phyloP scores from a whole-genome alignment of 805 yeast genomes.

The Lipomyces orientalis region DNA sequence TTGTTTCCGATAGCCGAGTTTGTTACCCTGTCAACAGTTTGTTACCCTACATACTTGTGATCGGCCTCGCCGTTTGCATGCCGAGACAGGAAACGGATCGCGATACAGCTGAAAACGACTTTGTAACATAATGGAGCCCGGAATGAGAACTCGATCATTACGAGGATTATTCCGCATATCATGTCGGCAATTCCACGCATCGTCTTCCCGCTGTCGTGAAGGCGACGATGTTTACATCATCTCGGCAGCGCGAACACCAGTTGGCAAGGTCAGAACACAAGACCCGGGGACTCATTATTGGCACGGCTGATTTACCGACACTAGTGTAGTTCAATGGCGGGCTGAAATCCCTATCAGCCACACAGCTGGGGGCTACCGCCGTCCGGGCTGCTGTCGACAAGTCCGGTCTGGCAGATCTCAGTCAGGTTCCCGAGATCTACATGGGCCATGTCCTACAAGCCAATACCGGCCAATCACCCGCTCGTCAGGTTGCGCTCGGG shows the following conservation, averaged over 20 bases:
- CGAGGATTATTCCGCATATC: not conserved
- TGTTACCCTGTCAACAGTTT: too few relatives aligned
- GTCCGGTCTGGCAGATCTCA: conserved; percentile 64
- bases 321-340: conserved; percentile 69
- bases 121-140: not conserved
- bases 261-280: conserved; percentile 64
- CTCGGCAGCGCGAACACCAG: conserved; percentile 88
- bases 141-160: not conserved
- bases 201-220: not conserved
- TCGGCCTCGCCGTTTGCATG: too few relatives aligned
- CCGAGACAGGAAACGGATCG: too few relatives aligned
- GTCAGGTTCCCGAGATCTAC: conserved; percentile 77
- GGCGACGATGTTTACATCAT: conserved; percentile 72
- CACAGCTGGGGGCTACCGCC: conserved; percentile 86
- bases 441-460: conserved; percentile 95
- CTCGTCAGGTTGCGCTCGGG: conserved; percentile 93
- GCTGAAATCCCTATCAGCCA: conserved; percentile 68
- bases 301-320: not conserved
- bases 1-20: too few relatives aligned
- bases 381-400: conserved; percentile 77
- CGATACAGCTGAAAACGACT: too few relatives aligned
- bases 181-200: conserved; percentile 10
- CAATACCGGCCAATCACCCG: conserved; percentile 96
- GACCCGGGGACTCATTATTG: not conserved
- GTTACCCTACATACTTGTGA: too few relatives aligned